Evolutionary conservation across 495 filamentous ascomycete species (phyloP).

Genomic region (Aspergillus leporis): DNA sequence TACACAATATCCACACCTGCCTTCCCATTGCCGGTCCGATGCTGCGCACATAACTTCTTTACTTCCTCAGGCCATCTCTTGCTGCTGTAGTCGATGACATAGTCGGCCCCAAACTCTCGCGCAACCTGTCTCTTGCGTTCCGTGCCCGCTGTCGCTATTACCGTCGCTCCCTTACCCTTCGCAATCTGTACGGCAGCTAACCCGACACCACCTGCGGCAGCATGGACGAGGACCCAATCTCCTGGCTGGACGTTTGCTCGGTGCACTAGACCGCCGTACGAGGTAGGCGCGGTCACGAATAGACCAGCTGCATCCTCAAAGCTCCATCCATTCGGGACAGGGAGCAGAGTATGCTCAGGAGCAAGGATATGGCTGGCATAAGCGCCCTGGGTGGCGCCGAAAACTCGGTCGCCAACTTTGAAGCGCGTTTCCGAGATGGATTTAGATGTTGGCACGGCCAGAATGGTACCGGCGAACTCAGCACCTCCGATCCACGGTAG

Average conservation of each 20-base stretch:
- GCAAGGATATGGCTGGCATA: slow-evolving; percentile 77
- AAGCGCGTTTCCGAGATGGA: slow-evolving; percentile 48
- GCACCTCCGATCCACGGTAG: slow-evolving; percentile 86
- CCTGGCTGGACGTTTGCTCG: slow-evolving; percentile 74
- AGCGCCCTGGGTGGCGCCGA: slow-evolving; percentile 83
- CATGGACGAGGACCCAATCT: slow-evolving; percentile 89
- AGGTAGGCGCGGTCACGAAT: slow-evolving; percentile 89
- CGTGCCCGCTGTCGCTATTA: slow-evolving; percentile 85
- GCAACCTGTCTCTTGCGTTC: slow-evolving; percentile 77
- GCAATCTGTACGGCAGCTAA: slow-evolving; percentile 91
- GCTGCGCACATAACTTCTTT: slow-evolving; percentile 57
- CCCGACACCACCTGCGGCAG: slow-evolving; percentile 89
- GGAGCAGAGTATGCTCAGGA: slow-evolving; percentile 64
- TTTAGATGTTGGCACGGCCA: slow-evolving; percentile 57
- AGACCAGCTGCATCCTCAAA: slow-evolving; percentile 84
- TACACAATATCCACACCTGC: slow-evolving; percentile 84
- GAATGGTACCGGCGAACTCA: slow-evolving; percentile 82
- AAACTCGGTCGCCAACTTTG: slow-evolving; percentile 77
- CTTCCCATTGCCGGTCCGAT: slow-evolving; percentile 60
- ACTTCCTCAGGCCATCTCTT: slow-evolving; percentile 75
- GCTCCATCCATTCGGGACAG: slow-evolving; percentile 77
- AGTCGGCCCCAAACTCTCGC: slow-evolving; percentile 77
- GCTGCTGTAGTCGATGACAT: slow-evolving; percentile 73
- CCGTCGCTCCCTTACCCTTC: slow-evolving; percentile 85
- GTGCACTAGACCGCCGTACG: slow-evolving; percentile 80